These are phyloP conservation scores for Symbiodinium pilosum DNA, from an alignment of 73 alveolate genomes.

Conservation along the genomic window DNA sequence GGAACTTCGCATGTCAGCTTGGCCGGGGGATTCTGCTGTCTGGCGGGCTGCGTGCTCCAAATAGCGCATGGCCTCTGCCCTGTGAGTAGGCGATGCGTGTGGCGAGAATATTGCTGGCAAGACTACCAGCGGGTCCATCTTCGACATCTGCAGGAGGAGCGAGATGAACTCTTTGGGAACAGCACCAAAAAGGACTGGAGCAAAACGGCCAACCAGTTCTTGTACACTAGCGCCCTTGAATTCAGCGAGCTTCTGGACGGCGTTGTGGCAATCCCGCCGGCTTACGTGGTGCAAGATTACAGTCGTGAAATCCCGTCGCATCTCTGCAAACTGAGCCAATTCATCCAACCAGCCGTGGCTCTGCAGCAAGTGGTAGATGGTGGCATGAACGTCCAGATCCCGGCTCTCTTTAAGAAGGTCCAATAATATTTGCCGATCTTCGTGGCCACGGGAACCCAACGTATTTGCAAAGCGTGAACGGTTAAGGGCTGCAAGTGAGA, in stretches of 20 bases:
- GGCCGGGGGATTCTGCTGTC: constrained; percentile 11
- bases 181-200: constrained; percentile 76
- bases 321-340: constrained; percentile 39
- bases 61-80: constrained; percentile 79
- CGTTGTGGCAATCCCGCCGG: constrained; percentile 65
- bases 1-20: constrained; percentile 42
- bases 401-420: constrained; percentile 5
- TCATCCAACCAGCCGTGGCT: constrained; percentile 92
- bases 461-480: not conserved
- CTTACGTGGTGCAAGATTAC: constrained; percentile 75
- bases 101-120: constrained; percentile 53
- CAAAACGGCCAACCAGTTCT: constrained; percentile 61
- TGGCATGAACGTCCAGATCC: constrained; percentile 27
- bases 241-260: constrained; percentile 58
- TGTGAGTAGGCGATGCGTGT: not conserved
- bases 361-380: constrained; percentile 83
- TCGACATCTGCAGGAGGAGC: constrained; percentile 35
- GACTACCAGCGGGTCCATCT: constrained; percentile 39
- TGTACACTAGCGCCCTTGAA: constrained; percentile 4
- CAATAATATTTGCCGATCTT: not conserved
- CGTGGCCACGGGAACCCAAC: not conserved
- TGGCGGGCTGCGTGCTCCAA: constrained; percentile 77
- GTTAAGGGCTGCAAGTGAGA: constrained; percentile 56
- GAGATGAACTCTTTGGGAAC: constrained; percentile 78
- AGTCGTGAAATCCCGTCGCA: constrained; percentile 73